Evolutionary conservation across 2,329 filamentous ascomycete genomes (phyloP).

Genomic region (Dactylonectria macrodidyma): DNA sequence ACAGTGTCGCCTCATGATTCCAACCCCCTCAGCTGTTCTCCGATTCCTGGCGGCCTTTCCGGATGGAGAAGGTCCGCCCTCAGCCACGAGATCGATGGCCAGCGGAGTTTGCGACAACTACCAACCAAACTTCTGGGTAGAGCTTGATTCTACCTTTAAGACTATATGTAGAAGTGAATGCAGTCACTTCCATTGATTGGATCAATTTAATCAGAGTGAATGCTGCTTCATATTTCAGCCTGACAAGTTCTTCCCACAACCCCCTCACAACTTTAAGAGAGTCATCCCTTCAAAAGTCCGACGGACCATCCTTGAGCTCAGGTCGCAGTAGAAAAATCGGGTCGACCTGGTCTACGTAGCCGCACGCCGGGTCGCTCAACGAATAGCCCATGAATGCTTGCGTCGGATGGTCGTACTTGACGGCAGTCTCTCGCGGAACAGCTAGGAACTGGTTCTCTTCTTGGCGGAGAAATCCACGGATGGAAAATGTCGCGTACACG

Average conservation of each 20-base stretch:
- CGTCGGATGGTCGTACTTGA: constrained; percentile 24
- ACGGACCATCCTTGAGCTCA: constrained; percentile 24
- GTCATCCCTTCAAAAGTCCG: constrained; percentile 13
- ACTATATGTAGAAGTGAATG: no score
- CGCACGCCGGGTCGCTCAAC: constrained; percentile 34
- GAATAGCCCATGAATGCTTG: constrained; percentile 37
- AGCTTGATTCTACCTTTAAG: no score
- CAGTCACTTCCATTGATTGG: no score
- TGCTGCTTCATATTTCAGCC: no score
- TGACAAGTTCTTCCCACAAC: no score
- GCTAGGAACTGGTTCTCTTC: constrained; percentile 37
- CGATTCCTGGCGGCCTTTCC: background rate
- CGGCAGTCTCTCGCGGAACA: constrained; percentile 16
- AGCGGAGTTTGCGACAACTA: background rate
- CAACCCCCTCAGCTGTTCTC: background rate
- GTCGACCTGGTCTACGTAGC: constrained; percentile 36
- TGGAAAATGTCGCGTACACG: constrained; percentile 28
- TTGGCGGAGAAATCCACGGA: constrained; percentile 30
- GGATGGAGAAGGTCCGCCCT: background rate
- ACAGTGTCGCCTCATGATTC: background rate
- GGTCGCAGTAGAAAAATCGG: constrained; percentile 35
- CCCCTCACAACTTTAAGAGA: no score
- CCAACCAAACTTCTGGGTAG: background rate
- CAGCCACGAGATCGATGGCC: background rate
- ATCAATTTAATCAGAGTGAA: no score